Base-by-base conservation (phyloP, 2,329 filamentous ascomycete species). In the Stagonosporopsis vannaccii region DNA sequence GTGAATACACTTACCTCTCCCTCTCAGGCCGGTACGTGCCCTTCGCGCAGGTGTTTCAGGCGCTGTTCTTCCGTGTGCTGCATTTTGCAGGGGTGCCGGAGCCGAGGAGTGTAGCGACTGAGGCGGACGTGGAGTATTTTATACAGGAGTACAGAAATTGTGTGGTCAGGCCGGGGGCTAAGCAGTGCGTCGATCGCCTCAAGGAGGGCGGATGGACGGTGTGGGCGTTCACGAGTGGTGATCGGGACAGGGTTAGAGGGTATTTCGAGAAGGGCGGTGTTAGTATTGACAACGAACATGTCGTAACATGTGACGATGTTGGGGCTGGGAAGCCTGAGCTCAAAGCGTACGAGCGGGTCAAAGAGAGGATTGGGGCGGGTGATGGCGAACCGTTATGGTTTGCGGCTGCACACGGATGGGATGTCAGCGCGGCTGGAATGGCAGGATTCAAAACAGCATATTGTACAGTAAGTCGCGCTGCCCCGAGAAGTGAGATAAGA, bases 321-420 rank as follows among this genome's bases (percentile, higher is more conserved):
- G 78, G 79, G 0, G 70, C 84, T 17, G 81, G 79, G 1, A 86
- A 85, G 68, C 84, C 84, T 0, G 79, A 77, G 0, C 69, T 79
- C 4, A 76, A 66, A 23, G 79, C 81, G 0, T 86, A 86, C 61
- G 63, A 69, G 57, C 73, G 77, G 1, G 66, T 82, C 6, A 68
- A 81, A 30, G 75, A 76, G n/a, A 70, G 66, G 44, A 78, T 85
- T 51, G 76, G 62, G 0, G 61, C 63, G 0, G 70, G 73, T 0
- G 19, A 32, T 19, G 72, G 61, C 2, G 66, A 80, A 39, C 58
- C 70, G 57, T 78, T 77, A 41, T 86, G 83, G 83, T 86, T 85
- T 66, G 84, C 82, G 0, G 84, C 84, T 1, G 84, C 83, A 20
- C 84, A 86, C 70, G 82, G 83, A 77, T 86, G 84, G 84, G 84